Percentiles rank a stretch among this genome's conserved stretches.
phyloP scores from a whole-genome alignment of 305 asterid species.

The Fraxinus xanthoxyloides region DNA sequence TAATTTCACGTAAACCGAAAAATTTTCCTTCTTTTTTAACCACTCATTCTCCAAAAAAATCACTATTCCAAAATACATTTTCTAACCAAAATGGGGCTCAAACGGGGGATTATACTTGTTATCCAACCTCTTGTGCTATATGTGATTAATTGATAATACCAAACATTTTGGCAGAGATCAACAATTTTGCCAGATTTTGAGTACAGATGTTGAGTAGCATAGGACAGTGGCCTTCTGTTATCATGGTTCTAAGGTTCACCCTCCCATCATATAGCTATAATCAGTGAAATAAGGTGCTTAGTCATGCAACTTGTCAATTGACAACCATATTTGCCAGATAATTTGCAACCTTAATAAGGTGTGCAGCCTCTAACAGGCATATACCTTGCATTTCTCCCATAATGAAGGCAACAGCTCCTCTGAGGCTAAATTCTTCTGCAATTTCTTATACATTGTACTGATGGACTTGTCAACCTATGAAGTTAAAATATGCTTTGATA shows the following conservation, averaged over 20 bases:
- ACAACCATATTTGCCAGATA: not conserved
- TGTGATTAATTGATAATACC: not conserved
- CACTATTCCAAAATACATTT: not conserved
- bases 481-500: constrained; percentile 16
- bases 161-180: not conserved
- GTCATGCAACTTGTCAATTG: not conserved
- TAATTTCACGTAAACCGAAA: not conserved
- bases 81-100: not conserved
- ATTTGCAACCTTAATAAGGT: constrained; percentile 5
- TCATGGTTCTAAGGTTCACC: not conserved
- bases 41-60: not conserved
- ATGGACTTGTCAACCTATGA: constrained; percentile 91
- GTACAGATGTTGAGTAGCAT: not conserved
- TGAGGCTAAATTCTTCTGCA: constrained; percentile 90
- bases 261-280: not conserved
- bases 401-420: constrained; percentile 97
- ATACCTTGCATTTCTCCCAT: constrained; percentile 99
- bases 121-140: not conserved
- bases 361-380: not conserved
- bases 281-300: not conserved
- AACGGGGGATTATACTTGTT: not conserved
- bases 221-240: not conserved
- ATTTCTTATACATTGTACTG: constrained; percentile 73
- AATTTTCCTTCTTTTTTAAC: not conserved
- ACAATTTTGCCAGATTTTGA: not conserved